phyloP scores from a whole-genome alignment of 208 protist species.

The Leishmania mexicana region DNA sequence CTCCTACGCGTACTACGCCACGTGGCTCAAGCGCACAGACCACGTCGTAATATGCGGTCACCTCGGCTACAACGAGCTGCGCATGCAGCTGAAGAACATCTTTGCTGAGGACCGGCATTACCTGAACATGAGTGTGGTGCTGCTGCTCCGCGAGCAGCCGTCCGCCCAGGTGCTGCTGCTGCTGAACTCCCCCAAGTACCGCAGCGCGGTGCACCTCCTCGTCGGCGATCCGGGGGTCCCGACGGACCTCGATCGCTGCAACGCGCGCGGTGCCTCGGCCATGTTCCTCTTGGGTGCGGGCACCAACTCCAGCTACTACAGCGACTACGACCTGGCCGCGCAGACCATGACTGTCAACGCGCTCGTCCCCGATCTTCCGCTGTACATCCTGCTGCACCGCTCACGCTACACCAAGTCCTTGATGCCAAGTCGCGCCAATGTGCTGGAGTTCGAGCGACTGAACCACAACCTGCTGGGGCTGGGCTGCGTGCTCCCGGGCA shows the following conservation, averaged over 20 bases:
- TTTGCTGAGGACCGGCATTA: slow-evolving; percentile 37
- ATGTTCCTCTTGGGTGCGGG: slow-evolving; percentile 40
- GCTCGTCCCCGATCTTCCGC: slow-evolving; percentile 31
- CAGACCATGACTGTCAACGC: slow-evolving; percentile 28
- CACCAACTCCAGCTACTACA: slow-evolving; percentile 43
- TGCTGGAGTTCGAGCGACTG: slow-evolving; percentile 44
- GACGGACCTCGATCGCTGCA: slow-evolving; percentile 39
- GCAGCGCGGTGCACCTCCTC: slow-evolving; percentile 33
- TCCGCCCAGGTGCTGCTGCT: slow-evolving; percentile 34
- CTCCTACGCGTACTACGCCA: slow-evolving; percentile 29
- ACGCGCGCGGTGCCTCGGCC: slow-evolving; percentile 41
- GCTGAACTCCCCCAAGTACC: slow-evolving; percentile 46
- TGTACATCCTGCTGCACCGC: slow-evolving; percentile 42
- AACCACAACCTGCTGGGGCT: slow-evolving; percentile 45
- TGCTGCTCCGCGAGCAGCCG: slow-evolving; percentile 34
- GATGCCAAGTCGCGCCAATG: slow-evolving; percentile 32
- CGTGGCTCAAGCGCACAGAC: slow-evolving; percentile 39
- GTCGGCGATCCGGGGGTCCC: slow-evolving; percentile 30
- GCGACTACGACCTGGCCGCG: slow-evolving; percentile 37
- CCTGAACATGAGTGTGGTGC: slow-evolving; percentile 36
- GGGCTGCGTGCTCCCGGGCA: slow-evolving; percentile 40
- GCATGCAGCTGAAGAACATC: slow-evolving; percentile 45
- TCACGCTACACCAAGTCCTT: slow-evolving; percentile 42
- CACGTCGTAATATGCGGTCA: slow-evolving; percentile 39
- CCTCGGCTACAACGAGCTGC: slow-evolving; percentile 35